These are phyloP conservation scores for Irpex sp. DNA, from an alignment of 1,284 basidiomycete genomes.

Conservation along the genomic window DNA sequence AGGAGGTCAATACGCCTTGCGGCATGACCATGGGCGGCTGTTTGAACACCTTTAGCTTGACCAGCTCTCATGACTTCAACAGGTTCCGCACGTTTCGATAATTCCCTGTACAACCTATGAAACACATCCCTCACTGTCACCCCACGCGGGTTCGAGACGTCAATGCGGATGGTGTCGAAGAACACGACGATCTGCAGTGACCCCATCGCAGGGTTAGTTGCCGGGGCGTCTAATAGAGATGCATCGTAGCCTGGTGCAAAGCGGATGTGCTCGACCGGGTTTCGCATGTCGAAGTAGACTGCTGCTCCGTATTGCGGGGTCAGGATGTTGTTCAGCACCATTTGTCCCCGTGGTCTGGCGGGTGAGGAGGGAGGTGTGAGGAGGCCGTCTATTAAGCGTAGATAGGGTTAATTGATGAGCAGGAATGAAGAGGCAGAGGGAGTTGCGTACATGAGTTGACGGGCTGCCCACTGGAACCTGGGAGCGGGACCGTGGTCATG, in stretches of 20 bases:
- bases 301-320: conserved; percentile 11
- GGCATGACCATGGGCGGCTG: background rate
- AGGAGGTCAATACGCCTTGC: conserved; percentile 5
- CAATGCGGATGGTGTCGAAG: conserved; percentile 12
- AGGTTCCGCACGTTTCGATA: conserved; percentile 4
- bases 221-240: conserved; percentile 4
- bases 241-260: background rate
- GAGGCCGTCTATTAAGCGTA: conserved; percentile 21
- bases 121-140: conserved; percentile 17
- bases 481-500: conserved; percentile 3
- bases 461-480: background rate
- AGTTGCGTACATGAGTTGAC: background rate
- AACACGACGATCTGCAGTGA: conserved; percentile 1
- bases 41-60: conserved; percentile 1
- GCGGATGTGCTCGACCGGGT: conserved; percentile 2
- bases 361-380: conserved; percentile 25
- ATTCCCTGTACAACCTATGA: conserved; percentile 3
- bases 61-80: background rate
- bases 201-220: conserved; percentile 10
- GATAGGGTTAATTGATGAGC: background rate
- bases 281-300: conserved; percentile 7
- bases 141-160: conserved; percentile 9
- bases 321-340: conserved; percentile 15
- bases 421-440: background rate
- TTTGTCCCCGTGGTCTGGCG: conserved; percentile 7